Conservation (phyloP, 192 early-diverging fungal species). For the Entophlyctis luteolus region DNA sequence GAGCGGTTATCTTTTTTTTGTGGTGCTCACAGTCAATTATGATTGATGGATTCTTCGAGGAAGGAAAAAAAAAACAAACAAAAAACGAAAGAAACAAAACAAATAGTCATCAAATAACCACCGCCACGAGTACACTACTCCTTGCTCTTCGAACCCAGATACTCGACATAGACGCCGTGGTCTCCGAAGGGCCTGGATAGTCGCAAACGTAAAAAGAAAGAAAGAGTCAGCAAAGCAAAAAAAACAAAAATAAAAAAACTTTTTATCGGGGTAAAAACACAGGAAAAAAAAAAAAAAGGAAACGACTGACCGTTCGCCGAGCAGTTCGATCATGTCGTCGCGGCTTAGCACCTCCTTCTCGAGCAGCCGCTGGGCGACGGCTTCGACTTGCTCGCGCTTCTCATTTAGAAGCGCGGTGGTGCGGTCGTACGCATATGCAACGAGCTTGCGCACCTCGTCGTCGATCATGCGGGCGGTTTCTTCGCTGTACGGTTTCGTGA, state of each 20-base stretch:
- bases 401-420: slow-evolving; percentile 81
- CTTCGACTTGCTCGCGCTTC: slow-evolving; percentile 80
- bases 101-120: too few relatives aligned
- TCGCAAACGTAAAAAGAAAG: too few relatives aligned
- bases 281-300: neutral
- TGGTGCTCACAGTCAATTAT: too few relatives aligned
- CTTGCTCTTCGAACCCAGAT: slow-evolving; percentile 30
- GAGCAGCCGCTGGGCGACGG: slow-evolving; percentile 85
- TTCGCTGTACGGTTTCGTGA: slow-evolving; percentile 96
- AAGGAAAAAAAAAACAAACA: too few relatives aligned
- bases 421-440: slow-evolving; percentile 75
- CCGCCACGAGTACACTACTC: too few relatives aligned
- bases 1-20: too few relatives aligned
- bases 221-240: too few relatives aligned
- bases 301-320: slow-evolving; percentile 58
- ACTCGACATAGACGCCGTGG: slow-evolving; percentile 41
- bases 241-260: too few relatives aligned
- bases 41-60: too few relatives aligned
- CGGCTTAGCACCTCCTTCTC: slow-evolving; percentile 96
- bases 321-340: slow-evolving; percentile 88
- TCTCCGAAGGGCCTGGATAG: slow-evolving; percentile 41
- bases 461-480: slow-evolving; percentile 92
- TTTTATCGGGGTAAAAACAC: too few relatives aligned
- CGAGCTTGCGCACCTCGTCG: slow-evolving; percentile 82
- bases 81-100: too few relatives aligned